Evolutionary conservation across 2,329 filamentous ascomycete species (phyloP).

Genomic region (Hymenotorrendiella dingleyae): DNA sequence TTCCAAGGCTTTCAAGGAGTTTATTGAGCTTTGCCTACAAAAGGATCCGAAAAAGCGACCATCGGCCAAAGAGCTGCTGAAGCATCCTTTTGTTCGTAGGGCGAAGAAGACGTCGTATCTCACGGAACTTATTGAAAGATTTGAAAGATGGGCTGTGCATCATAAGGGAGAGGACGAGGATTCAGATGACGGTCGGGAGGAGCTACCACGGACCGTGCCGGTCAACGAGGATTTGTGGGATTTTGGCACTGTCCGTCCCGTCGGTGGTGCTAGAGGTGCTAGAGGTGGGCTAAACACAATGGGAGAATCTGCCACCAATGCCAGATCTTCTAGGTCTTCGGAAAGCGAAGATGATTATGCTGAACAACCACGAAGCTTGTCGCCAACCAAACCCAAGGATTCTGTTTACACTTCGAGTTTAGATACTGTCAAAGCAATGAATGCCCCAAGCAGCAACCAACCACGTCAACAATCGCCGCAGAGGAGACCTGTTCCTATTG

Average conservation of each 20-base stretch:
- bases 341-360: constrained; percentile 46
- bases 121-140: constrained; percentile 89
- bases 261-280: constrained; percentile 55
- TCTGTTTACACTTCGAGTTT: constrained; percentile 29
- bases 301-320: constrained; percentile 77
- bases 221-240: constrained; percentile 91
- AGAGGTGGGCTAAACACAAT: constrained; percentile 62
- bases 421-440: constrained; percentile 49
- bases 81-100: constrained; percentile 82
- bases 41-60: constrained; percentile 87
- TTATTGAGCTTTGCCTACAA: constrained; percentile 75
- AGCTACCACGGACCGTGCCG: constrained; percentile 38
- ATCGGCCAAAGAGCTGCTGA: constrained; percentile 77
- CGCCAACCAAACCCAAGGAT: constrained; percentile 46
- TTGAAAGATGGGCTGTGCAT: constrained; percentile 78
- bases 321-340: constrained; percentile 51
- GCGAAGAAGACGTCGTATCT: constrained; percentile 96
- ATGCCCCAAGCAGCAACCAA: constrained; percentile 39
- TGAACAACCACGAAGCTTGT: constrained; percentile 44
- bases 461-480: constrained; percentile 56
- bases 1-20: constrained; percentile 77
- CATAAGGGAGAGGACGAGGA: constrained; percentile 70
- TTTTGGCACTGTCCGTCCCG: constrained; percentile 88
- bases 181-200: constrained; percentile 45
- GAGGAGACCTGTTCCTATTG: constrained; percentile 44